These are phyloP conservation scores for Pyrenochaeta sp. DNA, from an alignment of 2,329 filamentous ascomycete species.

Conservation along the genomic window DNA sequence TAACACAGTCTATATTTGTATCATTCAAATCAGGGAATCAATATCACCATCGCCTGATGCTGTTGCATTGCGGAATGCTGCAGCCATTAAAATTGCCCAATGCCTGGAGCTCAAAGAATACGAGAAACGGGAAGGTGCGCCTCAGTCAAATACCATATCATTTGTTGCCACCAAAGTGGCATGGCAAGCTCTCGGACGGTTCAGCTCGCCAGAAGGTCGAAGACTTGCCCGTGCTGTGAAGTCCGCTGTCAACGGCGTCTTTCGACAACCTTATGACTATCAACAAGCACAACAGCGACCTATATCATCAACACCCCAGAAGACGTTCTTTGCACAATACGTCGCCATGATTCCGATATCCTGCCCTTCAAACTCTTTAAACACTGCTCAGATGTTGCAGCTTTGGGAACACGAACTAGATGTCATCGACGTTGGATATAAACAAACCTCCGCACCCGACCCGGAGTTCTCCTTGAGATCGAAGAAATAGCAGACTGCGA, in stretches of 20 bases:
- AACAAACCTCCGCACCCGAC: background rate
- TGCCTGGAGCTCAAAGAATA: conserved; percentile 31
- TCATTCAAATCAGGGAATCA: conserved; percentile 27
- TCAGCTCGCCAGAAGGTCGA: conserved; percentile 28
- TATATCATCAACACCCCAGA: background rate
- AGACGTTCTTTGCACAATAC: background rate
- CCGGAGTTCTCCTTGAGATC: background rate
- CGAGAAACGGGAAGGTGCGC: conserved; percentile 19
- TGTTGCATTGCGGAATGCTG: conserved; percentile 19
- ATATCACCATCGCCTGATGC: conserved; percentile 22
- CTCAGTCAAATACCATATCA: conserved; percentile 32
- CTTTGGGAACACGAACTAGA: background rate
- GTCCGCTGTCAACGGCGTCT: conserved; percentile 14
- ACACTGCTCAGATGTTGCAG: background rate
- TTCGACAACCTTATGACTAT: background rate
- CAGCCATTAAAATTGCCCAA: conserved; percentile 24
- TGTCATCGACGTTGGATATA: background rate
- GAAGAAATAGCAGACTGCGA: no score
- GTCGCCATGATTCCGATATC: background rate
- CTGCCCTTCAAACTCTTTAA: background rate
- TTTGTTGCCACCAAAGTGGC: conserved; percentile 35
- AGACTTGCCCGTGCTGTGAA: conserved; percentile 23
- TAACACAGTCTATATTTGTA: conserved; percentile 27
- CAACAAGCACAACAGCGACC: background rate
- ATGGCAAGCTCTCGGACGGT: conserved; percentile 34